These are phyloP conservation scores for Wickerhamiella sorbophila DNA, from an alignment of 805 yeast species.

Conservation along the genomic window DNA sequence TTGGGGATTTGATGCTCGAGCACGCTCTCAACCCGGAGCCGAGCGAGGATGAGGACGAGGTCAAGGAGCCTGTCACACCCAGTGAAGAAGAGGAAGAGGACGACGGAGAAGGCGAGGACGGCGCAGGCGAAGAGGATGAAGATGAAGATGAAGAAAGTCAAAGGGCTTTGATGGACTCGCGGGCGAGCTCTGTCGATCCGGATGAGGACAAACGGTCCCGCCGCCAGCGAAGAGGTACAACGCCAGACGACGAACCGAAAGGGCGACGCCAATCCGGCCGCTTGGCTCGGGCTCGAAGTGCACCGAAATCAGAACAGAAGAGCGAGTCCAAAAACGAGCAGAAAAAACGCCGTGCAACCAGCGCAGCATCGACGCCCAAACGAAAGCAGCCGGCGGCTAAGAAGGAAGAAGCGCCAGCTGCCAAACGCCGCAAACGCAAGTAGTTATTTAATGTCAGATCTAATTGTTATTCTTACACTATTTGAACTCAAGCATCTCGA, in stretches of 20 bases:
- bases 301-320: constrained; percentile 3
- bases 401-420: background rate
- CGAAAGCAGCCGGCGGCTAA: constrained; percentile 54
- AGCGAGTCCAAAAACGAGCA: background rate
- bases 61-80: constrained; percentile 25
- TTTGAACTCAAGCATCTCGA: constrained; percentile 24
- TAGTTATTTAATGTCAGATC: background rate
- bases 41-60: constrained; percentile 21
- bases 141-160: constrained; percentile 4
- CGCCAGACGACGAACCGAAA: constrained; percentile 5
- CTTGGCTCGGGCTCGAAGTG: background rate
- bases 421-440: background rate
- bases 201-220: background rate
- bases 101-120: constrained; percentile 13
- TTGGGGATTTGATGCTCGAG: constrained; percentile 30
- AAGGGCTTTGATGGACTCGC: constrained; percentile 7
- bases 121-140: constrained; percentile 5
- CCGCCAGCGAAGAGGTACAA: background rate
- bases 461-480: background rate
- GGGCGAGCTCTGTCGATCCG: constrained; percentile 2
- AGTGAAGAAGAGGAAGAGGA: constrained; percentile 23
- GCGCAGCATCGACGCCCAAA: constrained; percentile 29
- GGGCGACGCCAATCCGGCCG: constrained; percentile 7
- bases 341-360: constrained; percentile 2
- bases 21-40: constrained; percentile 22